phyloP scores from a whole-genome alignment of 2,329 filamentous ascomycete species.

The Bimuria novae-zelandiae region DNA sequence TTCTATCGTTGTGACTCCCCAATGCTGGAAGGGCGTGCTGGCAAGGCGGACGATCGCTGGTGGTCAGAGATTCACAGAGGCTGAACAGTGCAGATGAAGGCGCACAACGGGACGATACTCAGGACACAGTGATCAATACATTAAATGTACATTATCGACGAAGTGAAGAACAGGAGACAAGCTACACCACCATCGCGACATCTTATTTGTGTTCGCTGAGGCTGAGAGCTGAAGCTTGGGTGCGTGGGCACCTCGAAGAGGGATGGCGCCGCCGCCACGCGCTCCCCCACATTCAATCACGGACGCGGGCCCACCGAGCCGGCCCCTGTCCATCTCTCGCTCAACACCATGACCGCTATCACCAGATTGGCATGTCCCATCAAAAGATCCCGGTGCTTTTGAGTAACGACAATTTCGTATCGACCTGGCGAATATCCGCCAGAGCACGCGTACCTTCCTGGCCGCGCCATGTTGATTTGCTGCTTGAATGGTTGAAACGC shows the following conservation, averaged over 20 bases:
- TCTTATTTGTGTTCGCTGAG: slow-evolving; percentile 21
- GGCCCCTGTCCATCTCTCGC: background rate
- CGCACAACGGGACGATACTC: slow-evolving; percentile 14
- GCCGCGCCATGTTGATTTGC: no score
- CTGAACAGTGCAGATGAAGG: slow-evolving; percentile 6
- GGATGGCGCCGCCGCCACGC: slow-evolving; percentile 27
- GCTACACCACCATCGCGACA: slow-evolving; percentile 15
- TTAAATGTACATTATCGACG: slow-evolving; percentile 16
- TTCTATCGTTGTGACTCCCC: background rate
- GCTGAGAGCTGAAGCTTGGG: slow-evolving; percentile 34
- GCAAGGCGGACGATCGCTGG: background rate
- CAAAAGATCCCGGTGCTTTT: no score
- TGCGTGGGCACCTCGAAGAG: slow-evolving; percentile 13
- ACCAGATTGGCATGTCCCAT: background rate
- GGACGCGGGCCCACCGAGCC: background rate
- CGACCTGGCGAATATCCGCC: no score
- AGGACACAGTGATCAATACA: slow-evolving; percentile 7
- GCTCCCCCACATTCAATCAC: slow-evolving; percentile 5
- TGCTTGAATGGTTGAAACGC: no score
- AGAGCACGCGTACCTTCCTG: no score
- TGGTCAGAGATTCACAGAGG: background rate
- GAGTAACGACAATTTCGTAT: no score
- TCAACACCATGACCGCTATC: slow-evolving; percentile 1
- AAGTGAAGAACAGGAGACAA: slow-evolving; percentile 24
- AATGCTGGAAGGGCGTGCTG: slow-evolving; percentile 1